Evolutionary conservation across 148 eudicot genomes (phyloP).

Genomic region (Cornus florida): DNA sequence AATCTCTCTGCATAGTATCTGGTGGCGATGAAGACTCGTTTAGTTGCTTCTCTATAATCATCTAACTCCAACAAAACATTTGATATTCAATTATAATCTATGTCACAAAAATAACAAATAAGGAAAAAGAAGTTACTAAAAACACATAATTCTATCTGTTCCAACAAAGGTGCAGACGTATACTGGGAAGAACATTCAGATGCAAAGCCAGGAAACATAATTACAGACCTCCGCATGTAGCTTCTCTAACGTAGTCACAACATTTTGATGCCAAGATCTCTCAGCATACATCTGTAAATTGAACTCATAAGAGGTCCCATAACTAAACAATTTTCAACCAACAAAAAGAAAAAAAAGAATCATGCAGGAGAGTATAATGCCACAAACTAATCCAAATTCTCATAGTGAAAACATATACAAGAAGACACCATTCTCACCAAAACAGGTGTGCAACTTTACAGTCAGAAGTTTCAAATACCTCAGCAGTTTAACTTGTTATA

Average conservation of each 20-base stretch:
- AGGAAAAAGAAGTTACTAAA: not conserved
- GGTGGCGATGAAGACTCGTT: slow-evolving; percentile 32
- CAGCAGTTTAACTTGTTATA: not conserved
- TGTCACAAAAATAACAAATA: not conserved
- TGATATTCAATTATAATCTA: slow-evolving; percentile 4
- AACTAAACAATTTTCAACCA: not conserved
- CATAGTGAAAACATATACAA: not conserved
- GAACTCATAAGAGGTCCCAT: slow-evolving; percentile 11
- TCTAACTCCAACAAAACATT: slow-evolving; percentile 33
- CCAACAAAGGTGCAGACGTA: not conserved
- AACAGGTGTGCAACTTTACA: not conserved
- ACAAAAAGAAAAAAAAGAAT: not conserved
- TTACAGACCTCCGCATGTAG: slow-evolving; percentile 60
- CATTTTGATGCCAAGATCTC: slow-evolving; percentile 64
- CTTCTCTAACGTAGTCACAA: slow-evolving; percentile 56
- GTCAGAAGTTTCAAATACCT: not conserved
- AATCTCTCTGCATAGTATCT: slow-evolving; percentile 24
- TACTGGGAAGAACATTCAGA: not conserved
- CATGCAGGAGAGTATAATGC: slow-evolving; percentile 8
- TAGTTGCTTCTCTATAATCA: slow-evolving; percentile 56
- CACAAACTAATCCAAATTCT: not conserved
- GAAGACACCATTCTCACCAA: not conserved
- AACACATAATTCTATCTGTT: not conserved
- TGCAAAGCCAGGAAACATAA: not conserved
- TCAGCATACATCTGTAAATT: slow-evolving; percentile 70